Conservation (phyloP, 352 stramenopile genomes). For the Globisporangium rhizosaccharum region DNA sequence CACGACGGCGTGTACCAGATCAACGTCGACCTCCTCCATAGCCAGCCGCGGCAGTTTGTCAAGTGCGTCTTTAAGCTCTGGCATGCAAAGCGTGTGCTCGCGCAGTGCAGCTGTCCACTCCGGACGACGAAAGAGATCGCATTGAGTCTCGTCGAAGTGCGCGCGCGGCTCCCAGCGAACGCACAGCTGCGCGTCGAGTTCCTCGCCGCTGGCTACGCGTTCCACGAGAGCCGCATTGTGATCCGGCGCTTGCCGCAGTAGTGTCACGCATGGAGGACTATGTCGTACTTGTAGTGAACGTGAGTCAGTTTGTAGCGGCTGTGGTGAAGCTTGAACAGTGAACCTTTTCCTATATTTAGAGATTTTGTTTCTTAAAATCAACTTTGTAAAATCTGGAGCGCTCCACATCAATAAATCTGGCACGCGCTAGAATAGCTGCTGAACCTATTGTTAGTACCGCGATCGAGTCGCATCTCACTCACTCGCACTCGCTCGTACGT, state of each 20-base stretch:
- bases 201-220: conserved; percentile 30
- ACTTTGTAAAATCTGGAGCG: neutral
- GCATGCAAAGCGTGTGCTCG: conserved; percentile 26
- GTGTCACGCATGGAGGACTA: too few species aligned
- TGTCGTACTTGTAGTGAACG: too few species aligned
- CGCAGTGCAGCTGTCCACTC: conserved; percentile 29
- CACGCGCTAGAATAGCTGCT: too few species aligned
- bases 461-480: too few species aligned
- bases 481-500: too few species aligned
- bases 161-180: conserved; percentile 23
- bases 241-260: conserved; percentile 21
- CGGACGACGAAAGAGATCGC: conserved; percentile 35
- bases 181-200: conserved; percentile 38
- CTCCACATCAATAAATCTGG: neutral
- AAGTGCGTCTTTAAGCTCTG: conserved; percentile 34
- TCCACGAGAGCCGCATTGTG: conserved; percentile 36
- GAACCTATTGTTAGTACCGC: too few species aligned
- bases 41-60: conserved; percentile 27
- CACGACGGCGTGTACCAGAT: conserved; percentile 33
- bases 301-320: too few species aligned
- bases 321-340: too few species aligned
- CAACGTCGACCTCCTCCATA: conserved; percentile 39
- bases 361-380: too few species aligned
- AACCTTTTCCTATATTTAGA: too few species aligned
- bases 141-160: conserved; percentile 32